A percentile compares a stretch with the other conserved stretches of the same genome.
Conservation (phyloP, 305 asterid species). For the Fraxinus sp. region DNA sequence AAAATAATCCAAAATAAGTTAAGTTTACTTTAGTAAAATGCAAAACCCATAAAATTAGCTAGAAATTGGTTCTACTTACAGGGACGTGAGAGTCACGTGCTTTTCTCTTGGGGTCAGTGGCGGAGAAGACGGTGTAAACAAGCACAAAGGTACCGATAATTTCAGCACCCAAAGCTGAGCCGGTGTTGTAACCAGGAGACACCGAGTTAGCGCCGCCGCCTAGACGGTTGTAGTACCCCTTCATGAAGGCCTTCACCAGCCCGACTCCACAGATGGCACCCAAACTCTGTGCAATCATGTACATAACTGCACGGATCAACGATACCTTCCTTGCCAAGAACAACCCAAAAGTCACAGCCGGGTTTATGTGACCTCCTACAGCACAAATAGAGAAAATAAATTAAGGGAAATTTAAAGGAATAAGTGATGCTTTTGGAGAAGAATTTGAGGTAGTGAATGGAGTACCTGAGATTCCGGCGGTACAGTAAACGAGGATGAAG, state of each 20-base stretch:
- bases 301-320: conserved; percentile 34
- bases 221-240: conserved; percentile 28
- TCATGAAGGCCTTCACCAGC: conserved; percentile 44
- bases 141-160: conserved; percentile 60
- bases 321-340: conserved; percentile 43
- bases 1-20: background rate
- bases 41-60: background rate
- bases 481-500: conserved; percentile 61
- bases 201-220: conserved; percentile 51
- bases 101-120: conserved; percentile 66
- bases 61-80: conserved; percentile 28
- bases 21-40: background rate
- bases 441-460: background rate
- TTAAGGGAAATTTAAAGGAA: background rate
- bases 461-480: conserved; percentile 62
- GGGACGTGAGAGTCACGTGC: conserved; percentile 79
- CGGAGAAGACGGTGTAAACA: conserved; percentile 63
- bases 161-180: conserved; percentile 60
- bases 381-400: background rate
- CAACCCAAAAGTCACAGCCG: conserved; percentile 19
- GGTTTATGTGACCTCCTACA: conserved; percentile 17
- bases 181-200: conserved; percentile 40
- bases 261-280: conserved; percentile 53
- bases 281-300: conserved; percentile 40
- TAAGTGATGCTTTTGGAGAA: background rate